These are phyloP conservation scores for Macaranga tanarius DNA, from an alignment of 441 rosid species.

Conservation along the genomic window DNA sequence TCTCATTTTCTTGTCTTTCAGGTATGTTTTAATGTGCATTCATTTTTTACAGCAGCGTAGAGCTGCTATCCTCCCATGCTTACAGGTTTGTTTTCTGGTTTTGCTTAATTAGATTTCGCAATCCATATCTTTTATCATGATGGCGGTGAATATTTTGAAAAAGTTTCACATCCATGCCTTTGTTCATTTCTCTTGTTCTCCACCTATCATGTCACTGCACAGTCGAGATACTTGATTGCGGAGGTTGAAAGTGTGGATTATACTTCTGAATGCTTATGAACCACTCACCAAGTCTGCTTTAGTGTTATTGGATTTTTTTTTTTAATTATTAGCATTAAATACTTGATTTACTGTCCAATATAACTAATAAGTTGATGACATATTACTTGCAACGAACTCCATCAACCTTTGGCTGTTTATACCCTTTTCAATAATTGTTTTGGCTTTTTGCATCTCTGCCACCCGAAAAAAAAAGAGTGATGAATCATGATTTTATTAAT, in stretches of 20 bases:
- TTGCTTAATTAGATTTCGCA: conserved; percentile 3
- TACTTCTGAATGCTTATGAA: not conserved
- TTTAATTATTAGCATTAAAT: too few relatives aligned
- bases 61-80: conserved; percentile 91
- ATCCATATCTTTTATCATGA: not conserved
- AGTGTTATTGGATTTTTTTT: not conserved
- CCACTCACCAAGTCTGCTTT: conserved; percentile 5
- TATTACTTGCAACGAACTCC: not conserved
- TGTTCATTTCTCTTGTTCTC: not conserved
- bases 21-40: conserved; percentile 88
- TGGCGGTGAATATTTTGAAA: not conserved
- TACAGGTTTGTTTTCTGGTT: conserved; percentile 56
- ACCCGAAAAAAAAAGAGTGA: too few relatives aligned
- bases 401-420: not conserved
- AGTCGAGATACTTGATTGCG: not conserved
- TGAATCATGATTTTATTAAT: too few relatives aligned
- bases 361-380: not conserved
- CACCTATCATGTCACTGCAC: not conserved
- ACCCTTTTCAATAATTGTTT: not conserved
- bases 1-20: conserved; percentile 35
- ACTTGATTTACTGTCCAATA: not conserved
- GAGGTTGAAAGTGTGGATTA: too few relatives aligned
- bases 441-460: too few relatives aligned
- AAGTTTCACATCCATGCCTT: not conserved
- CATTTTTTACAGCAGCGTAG: conserved; percentile 85